Percentiles rank a stretch among this genome's conserved stretches.
Evolutionary conservation across 306 rosid species (phyloP).

Genomic region (Abrus pulchellus): DNA sequence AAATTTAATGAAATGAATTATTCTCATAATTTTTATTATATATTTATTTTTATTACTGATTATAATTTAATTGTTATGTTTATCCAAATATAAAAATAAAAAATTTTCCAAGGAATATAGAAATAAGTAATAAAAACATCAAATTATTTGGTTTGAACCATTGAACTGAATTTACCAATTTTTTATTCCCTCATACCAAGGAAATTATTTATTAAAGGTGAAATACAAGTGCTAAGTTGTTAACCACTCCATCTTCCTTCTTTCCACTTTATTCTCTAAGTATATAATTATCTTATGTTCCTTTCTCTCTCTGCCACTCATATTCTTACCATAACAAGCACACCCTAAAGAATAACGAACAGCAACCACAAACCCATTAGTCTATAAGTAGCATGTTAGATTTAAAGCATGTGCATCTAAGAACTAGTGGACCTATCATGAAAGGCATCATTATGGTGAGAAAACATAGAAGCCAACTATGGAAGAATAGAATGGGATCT

Average conservation of each 20-base stretch:
- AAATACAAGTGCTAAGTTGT: slow-evolving; percentile 18
- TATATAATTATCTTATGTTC: not conserved
- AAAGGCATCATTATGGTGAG: not conserved
- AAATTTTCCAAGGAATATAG: not conserved
- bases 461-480: slow-evolving; percentile 5
- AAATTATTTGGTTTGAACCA: slow-evolving; percentile 5
- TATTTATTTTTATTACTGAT: not conserved
- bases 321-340: slow-evolving; percentile 6
- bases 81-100: slow-evolving; percentile 8
- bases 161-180: slow-evolving; percentile 14
- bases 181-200: not conserved
- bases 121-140: slow-evolving; percentile 15
- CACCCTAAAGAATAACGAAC: not conserved
- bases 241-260: not conserved
- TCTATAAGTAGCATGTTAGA: not conserved
- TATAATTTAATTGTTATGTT: not conserved
- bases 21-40: not conserved
- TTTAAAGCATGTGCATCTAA: slow-evolving; percentile 6
- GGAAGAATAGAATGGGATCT: slow-evolving; percentile 1
- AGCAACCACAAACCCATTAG: not conserved
- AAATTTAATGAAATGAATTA: not conserved
- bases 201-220: not conserved
- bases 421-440: slow-evolving; percentile 8
- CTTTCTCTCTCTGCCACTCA: not conserved
- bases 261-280: not conserved